Conservation (phyloP, 306 rosid species). For the Prunus dulcis region DNA sequence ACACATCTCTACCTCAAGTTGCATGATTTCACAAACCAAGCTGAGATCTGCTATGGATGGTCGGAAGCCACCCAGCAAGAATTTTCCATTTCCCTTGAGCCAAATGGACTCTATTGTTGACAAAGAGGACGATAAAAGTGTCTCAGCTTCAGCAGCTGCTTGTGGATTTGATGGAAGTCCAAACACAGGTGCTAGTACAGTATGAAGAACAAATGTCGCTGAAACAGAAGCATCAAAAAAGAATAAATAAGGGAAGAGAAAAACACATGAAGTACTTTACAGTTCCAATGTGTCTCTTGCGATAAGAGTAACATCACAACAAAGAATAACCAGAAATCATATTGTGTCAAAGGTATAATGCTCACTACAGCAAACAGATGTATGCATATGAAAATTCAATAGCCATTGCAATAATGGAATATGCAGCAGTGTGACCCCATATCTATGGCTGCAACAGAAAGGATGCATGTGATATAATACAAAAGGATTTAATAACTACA, state of each 20-base stretch:
- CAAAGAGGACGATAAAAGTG: constrained; percentile 58
- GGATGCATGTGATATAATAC: not conserved
- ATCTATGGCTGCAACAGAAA: not conserved
- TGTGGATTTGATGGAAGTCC: constrained; percentile 50
- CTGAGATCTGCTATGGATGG: constrained; percentile 86
- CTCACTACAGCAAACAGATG: not conserved
- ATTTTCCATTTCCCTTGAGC: constrained; percentile 63
- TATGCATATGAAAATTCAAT: not conserved
- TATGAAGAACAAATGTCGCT: constrained; percentile 48
- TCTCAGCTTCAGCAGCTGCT: constrained; percentile 74
- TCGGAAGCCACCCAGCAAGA: constrained; percentile 64
- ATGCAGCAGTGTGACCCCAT: not conserved
- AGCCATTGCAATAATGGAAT: not conserved
- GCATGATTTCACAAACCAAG: constrained; percentile 75
- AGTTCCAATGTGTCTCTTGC: not conserved
- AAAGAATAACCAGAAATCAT: not conserved
- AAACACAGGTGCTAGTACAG: constrained; percentile 62
- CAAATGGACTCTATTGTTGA: constrained; percentile 66
- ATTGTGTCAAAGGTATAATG: not conserved
- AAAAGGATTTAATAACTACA: not conserved
- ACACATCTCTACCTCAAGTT: constrained; percentile 57
- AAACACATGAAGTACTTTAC: constrained; percentile 15
- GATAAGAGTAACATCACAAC: not conserved
- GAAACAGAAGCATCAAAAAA: constrained; percentile 30
- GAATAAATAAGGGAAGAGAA: constrained; percentile 10